Percentiles rank a stretch among this genome's conserved stretches.
Conservation (phyloP, 148 eudicot species). For the Polygonum aviculare region DNA sequence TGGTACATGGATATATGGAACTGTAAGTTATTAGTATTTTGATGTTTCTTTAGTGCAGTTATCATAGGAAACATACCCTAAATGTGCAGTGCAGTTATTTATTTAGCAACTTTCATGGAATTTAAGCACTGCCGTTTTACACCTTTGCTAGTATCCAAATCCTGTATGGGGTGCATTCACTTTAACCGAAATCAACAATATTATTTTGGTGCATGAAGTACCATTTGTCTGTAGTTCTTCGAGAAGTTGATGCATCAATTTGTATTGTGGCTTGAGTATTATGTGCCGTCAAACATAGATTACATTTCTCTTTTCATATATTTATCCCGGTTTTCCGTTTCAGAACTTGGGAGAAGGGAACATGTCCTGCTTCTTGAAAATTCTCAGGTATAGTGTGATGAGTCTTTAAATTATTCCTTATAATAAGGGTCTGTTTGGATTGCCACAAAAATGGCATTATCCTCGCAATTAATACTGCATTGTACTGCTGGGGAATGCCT, state of each 20-base stretch:
- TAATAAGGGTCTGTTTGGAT: not conserved
- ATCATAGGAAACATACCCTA: not conserved
- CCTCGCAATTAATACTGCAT: no score
- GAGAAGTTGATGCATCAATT: not conserved
- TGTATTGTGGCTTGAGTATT: not conserved
- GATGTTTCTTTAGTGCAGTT: not conserved
- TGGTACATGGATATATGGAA: not conserved
- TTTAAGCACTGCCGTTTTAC: not conserved
- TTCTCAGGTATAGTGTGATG: constrained; percentile 29
- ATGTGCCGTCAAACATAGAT: not conserved
- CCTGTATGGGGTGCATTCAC: not conserved
- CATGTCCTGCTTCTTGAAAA: constrained; percentile 47
- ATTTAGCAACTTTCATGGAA: not conserved
- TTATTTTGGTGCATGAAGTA: not conserved
- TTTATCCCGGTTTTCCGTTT: not conserved
- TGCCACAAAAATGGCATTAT: no score
- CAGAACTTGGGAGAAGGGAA: constrained; percentile 41
- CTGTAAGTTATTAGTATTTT: no score
- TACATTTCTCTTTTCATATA: not conserved
- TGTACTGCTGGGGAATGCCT: no score
- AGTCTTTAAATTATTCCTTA: not conserved
- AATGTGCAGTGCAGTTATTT: not conserved
- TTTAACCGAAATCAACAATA: not conserved
- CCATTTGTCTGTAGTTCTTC: not conserved
- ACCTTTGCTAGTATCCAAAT: not conserved